phyloP scores from a whole-genome alignment of 805 yeast genomes.

The Candida michaelii region DNA sequence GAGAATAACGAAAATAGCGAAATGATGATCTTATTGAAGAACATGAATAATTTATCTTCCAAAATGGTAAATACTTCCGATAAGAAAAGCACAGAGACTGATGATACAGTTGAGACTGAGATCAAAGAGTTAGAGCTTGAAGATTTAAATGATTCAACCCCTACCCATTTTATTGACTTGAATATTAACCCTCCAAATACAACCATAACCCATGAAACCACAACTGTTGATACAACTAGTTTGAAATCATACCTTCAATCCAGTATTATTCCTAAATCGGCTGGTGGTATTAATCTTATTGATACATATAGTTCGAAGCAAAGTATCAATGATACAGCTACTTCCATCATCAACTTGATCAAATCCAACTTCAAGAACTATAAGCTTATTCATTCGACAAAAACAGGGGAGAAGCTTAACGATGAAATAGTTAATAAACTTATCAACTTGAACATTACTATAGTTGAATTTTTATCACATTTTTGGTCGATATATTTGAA shows the following conservation, averaged over 20 bases:
- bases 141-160: conserved; percentile 37
- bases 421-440: conserved; percentile 31
- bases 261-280: conserved; percentile 17
- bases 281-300: conserved; percentile 13
- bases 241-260: conserved; percentile 18
- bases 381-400: conserved; percentile 16
- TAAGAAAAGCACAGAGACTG: not conserved
- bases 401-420: conserved; percentile 18
- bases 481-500: conserved; percentile 41
- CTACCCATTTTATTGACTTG: conserved; percentile 30
- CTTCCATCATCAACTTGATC: conserved; percentile 29
- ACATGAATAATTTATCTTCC: conserved; percentile 85
- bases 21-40: conserved; percentile 71
- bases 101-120: conserved; percentile 5
- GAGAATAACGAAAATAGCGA: conserved; percentile 40
- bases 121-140: conserved; percentile 32
- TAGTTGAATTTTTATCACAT: conserved; percentile 43
- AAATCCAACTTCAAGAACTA: conserved; percentile 37
- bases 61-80: conserved; percentile 54
- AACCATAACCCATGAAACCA: not conserved
- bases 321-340: conserved; percentile 29
- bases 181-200: conserved; percentile 25
- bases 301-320: conserved; percentile 30
- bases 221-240: conserved; percentile 11
- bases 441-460: conserved; percentile 37